Base-by-base conservation (phyloP, 1,139 yeast species). In the Citeromyces siamensis region DNA sequence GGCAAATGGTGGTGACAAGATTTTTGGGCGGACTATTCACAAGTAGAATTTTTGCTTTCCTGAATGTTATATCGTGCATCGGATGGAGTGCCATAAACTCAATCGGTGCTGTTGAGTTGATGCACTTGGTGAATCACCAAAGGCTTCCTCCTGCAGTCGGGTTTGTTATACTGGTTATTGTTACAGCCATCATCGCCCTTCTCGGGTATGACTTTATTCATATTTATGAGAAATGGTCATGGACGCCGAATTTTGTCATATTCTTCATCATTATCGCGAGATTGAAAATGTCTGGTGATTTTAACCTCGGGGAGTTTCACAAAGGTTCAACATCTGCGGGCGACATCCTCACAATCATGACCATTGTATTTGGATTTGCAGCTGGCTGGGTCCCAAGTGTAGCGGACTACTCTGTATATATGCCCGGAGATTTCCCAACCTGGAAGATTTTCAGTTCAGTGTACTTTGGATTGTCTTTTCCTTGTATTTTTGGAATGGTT, bases 31-130 rank as follows among this genome's bases (percentile, higher is more conserved):
- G 96, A 47, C 75, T 78, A 55, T 57, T 65, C 34, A 77, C 82
- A 36, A 78, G 82, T 59, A 71, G 94, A 55, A 65, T 86, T 40
- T 82, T 86, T 52, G 79, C 94, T 13, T 56, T 79, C 33, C 66
- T 86, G 51, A 86, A 86, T 54, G 72, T 78, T 50, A 58, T 86
- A 49, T 93, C 95, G 12, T 84, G 95, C 69, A 71, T 86, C 44
- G 96, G 96, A 46, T 86, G 96, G 96, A 86, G 94, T 58, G 84
- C 94, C 13, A 93, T 85, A 35, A 88, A 86, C 59, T 82, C 85
- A 45, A 83, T 86, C 74, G 81, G 86, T 19, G 76, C 93, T 26
- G 94, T 95, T 18, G 94, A 84, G 55, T 65, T 86, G 51, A 66
- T 86, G 46, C 77, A 80, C 58, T 75, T 82, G 55, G 78, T 85